Evolutionary conservation across 164 flowering plant genomes (phyloP), one percentile per base, ranked within the genome.

Genomic region (Brasenia schreberi): DNA sequence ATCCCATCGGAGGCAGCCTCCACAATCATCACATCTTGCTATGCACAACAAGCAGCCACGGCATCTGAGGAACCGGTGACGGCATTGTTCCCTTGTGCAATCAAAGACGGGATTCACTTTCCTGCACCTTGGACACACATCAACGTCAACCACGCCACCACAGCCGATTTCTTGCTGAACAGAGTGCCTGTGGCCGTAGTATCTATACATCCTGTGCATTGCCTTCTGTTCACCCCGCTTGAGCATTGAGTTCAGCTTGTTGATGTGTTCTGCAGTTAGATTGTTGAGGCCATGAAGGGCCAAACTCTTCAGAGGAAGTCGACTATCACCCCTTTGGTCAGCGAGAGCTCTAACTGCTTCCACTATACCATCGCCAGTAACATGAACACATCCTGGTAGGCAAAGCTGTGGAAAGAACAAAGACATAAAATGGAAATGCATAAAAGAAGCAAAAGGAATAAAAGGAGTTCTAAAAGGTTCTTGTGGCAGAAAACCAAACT

Each of bases 21-120:
- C 89, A 61, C 98, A 93, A 67, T 78, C 85, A 59, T 68, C 81
- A 58, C 98, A 93, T 80, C 97, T 84, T 3, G 81, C 76, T 63
- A 87, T 75, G 73, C 98, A 93, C 49, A 42, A 43, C 12, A 6
- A 67, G 76, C 97, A 93, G 5, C 82, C 96, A 53, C 81, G 74
- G 61, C 98, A 93, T 39, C 64, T 66, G 7, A 10, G 59, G 62
- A 23, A 3, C n/a, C 59, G 61, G 23, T 17, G 60, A 66, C 42
- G 67, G 76, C 97, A 87, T 18, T 63, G 18, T 64, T 78, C 80
- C 65, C 76, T 78, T 10, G 94, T 77, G 75, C 98, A 93, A 67
- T 82, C 87, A 64, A 78, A 85, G 5, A 93, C 85, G 72, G 77
- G 60, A 61, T 78, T 76, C 5, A 80, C 79, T 5, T 87, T 73